A percentile compares a stretch with the other conserved stretches of the same genome.
Evolutionary conservation across 345 rosid species (phyloP).

Genomic region (Arabis hirsuta): DNA sequence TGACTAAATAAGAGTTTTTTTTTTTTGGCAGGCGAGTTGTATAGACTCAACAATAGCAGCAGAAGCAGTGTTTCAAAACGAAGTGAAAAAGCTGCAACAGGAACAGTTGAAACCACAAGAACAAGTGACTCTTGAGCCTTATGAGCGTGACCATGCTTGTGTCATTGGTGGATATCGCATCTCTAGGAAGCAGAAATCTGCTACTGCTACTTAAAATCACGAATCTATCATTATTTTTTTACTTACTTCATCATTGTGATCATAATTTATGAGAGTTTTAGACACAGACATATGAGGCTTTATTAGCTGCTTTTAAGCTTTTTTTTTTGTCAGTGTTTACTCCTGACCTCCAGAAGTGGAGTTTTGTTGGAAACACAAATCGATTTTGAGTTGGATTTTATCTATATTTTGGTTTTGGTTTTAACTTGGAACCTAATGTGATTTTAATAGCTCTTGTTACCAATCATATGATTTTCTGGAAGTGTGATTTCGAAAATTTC

Average conservation of each 20-base stretch:
- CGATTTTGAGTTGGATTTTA: neutral
- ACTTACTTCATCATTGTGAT: no score
- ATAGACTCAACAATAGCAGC: slow-evolving; percentile 81
- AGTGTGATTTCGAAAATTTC: no score
- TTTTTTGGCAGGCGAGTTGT: slow-evolving; percentile 74
- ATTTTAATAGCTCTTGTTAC: no score
- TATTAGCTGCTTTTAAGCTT: no score
- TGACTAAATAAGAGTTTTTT: neutral
- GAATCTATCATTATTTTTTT: no score
- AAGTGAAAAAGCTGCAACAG: slow-evolving; percentile 74
- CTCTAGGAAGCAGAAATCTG: slow-evolving; percentile 69
- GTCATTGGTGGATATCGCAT: slow-evolving; percentile 77
- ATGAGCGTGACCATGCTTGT: slow-evolving; percentile 85
- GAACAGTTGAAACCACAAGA: slow-evolving; percentile 79
- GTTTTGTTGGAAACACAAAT: slow-evolving; percentile 13
- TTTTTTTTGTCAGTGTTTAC: neutral
- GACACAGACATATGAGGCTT: no score
- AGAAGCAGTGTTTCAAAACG: slow-evolving; percentile 71
- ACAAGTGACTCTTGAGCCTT: slow-evolving; percentile 80
- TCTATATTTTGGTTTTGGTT: neutral
- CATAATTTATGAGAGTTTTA: no score
- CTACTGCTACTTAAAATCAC: slow-evolving; percentile 7
- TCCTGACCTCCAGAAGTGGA: neutral
- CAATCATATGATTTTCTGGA: no score
- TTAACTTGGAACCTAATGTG: neutral